phyloP scores from a whole-genome alignment of 2,329 filamentous ascomycete species.

The Polytolypa hystricis region DNA sequence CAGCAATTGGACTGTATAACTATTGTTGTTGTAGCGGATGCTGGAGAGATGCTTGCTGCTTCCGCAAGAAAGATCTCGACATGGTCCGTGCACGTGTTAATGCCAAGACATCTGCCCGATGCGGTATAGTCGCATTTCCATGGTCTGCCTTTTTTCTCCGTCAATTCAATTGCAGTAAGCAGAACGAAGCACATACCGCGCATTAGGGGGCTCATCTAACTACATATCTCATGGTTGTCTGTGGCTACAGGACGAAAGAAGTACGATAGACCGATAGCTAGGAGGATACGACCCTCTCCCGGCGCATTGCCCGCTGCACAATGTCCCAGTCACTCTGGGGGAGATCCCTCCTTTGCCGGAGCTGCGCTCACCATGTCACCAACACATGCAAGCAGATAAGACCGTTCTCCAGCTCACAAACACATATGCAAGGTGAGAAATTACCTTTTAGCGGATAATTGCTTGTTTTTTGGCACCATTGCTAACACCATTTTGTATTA shows the following conservation, averaged over 20 bases:
- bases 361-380: constrained; percentile 22
- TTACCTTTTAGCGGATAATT: not conserved
- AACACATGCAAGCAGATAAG: constrained; percentile 9
- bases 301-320: constrained; percentile 2
- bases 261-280: too few species aligned
- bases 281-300: too few species aligned
- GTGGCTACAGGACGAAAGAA: too few species aligned
- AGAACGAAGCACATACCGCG: too few species aligned
- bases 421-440: constrained; percentile 23
- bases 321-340: constrained; percentile 32
- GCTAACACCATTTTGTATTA: not conserved
- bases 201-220: too few species aligned
- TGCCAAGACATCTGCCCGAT: too few species aligned
- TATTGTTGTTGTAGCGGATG: constrained; percentile 17
- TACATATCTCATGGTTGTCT: too few species aligned
- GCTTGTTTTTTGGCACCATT: too few species aligned
- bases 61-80: constrained; percentile 2
- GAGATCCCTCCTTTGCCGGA: constrained; percentile 28
- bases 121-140: too few species aligned
- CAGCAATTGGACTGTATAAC: constrained; percentile 10
- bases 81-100: constrained; percentile 10
- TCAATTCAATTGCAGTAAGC: too few species aligned
- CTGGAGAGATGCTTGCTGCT: not conserved
- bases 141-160: too few species aligned
- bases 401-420: constrained; percentile 22